Conservation (phyloP, 2,329 filamentous ascomycete genomes). For the Calonectria montana region DNA sequence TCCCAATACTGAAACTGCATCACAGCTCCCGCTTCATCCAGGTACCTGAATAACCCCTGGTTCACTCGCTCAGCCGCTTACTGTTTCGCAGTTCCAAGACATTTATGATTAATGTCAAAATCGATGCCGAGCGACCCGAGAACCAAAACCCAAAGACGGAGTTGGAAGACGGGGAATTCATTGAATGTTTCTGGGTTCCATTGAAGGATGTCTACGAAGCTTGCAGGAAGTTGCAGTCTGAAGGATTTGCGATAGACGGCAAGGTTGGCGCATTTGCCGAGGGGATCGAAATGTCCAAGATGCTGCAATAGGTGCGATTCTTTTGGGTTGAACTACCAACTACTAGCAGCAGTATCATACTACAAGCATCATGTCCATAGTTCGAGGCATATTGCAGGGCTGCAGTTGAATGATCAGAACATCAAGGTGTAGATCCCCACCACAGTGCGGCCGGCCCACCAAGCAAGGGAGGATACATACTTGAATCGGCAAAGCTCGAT, state of each 20-base stretch:
- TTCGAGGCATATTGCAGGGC: background rate
- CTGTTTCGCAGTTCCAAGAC: conserved; percentile 67
- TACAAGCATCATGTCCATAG: background rate
- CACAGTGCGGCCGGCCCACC: background rate
- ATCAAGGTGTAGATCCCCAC: background rate
- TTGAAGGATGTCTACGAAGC: conserved; percentile 73
- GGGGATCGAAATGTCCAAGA: conserved; percentile 78
- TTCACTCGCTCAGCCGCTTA: background rate
- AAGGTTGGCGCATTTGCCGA: conserved; percentile 82
- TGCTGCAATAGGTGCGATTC: background rate
- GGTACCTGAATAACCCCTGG: background rate
- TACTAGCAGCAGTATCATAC: background rate
- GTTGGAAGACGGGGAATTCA: conserved; percentile 84
- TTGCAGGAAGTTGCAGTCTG: conserved; percentile 72
- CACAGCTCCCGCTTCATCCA: conserved; percentile 70
- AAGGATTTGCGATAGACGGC: conserved; percentile 84
- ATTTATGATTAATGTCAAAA: conserved; percentile 76
- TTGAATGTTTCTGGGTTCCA: conserved; percentile 80
- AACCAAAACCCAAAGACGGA: conserved; percentile 77
- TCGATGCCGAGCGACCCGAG: conserved; percentile 75
- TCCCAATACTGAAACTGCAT: conserved; percentile 72
- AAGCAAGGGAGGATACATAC: background rate
- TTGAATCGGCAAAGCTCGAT: background rate
- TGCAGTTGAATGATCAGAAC: background rate
- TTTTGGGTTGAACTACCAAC: background rate